Evolutionary conservation across 768 basidiomycete species (phyloP), one percentile per base, ranked within the genome.

Genomic region (Tulasnella sp.): DNA sequence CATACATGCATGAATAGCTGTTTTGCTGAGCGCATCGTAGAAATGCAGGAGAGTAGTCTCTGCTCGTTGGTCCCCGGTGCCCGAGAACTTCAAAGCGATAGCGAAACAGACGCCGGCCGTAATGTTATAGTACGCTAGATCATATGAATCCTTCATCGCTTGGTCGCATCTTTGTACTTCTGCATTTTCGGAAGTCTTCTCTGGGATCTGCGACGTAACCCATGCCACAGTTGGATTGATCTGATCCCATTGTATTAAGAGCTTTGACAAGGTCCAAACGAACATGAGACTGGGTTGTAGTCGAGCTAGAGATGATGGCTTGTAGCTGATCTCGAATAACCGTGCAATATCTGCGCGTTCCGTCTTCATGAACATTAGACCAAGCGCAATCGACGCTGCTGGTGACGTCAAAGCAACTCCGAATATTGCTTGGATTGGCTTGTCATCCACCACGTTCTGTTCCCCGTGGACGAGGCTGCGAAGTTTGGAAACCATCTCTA

Each of bases 371-470:
- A 91, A 98, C 91, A 96, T 96, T 23, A 99, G 70, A 1, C 88
- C 93, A 15, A 99, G 72, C 0, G 90, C 93, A 19, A 95, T 80
- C 2, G 91, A 83, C 1, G 95, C 93, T 2, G 92, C 88, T 0
- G 95, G 88, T 0, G 91, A 91, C 0, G 95, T 96, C 52, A 97
- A 76, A 65, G 88, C 92, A 68, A 88, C 77, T 70, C 97, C 92
- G 70, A 92, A 88, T 0, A 77, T 71, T 2, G 74, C 70, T 17
- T 75, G 74, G 47, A 24, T 34, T 15, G 43, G 71, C 61, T 69
- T 71, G 19, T 72, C 72, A 15, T 71, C 65, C 34, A 69, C 58
- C 30, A 72, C 61, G n/a, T 43, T 67, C 9, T 74, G 69, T 67
- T 88, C 82, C 9, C 92, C 88, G 56, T 88, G 85, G 49, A 95